These are phyloP conservation scores for Paracamarosporium sp. DNA, from an alignment of 2,329 filamentous ascomycete genomes.

Conservation along the genomic window DNA sequence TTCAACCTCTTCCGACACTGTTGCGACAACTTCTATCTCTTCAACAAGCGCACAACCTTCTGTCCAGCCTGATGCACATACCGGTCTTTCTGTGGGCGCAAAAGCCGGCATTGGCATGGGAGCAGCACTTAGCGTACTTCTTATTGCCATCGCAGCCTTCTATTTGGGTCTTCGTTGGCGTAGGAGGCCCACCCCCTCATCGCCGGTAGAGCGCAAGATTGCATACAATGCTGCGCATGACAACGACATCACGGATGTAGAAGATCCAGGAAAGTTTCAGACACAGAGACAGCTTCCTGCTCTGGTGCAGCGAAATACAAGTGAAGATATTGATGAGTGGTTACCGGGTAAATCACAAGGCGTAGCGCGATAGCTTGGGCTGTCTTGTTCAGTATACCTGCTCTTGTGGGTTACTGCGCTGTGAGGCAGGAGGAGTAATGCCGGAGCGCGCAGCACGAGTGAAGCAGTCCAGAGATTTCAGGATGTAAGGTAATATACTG, in stretches of 20 bases:
- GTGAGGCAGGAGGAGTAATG: too few relatives aligned
- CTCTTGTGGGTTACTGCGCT: too few relatives aligned
- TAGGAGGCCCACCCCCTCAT: neutral
- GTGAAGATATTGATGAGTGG: neutral
- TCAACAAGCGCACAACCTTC: neutral
- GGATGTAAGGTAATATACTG: too few relatives aligned
- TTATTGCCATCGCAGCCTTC: neutral
- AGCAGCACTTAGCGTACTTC: neutral
- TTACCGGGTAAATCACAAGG: neutral
- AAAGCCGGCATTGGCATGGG: neutral
- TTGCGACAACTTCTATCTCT: neutral
- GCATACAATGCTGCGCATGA: neutral
- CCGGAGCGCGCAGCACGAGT: too few relatives aligned
- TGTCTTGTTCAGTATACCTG: too few relatives aligned
- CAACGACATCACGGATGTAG: neutral
- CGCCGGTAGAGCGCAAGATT: neutral
- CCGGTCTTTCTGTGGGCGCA: neutral
- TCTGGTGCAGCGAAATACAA: neutral
- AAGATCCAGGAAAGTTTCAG: neutral
- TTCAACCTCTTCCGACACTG: too few relatives aligned
- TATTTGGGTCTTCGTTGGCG: neutral
- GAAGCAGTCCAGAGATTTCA: too few relatives aligned
- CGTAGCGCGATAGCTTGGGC: neutral
- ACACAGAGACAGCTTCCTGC: neutral
- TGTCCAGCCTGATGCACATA: neutral